These are phyloP conservation scores for Allomyces javanicus DNA, from an alignment of 192 early-diverging fungal genomes.

Conservation along the genomic window DNA sequence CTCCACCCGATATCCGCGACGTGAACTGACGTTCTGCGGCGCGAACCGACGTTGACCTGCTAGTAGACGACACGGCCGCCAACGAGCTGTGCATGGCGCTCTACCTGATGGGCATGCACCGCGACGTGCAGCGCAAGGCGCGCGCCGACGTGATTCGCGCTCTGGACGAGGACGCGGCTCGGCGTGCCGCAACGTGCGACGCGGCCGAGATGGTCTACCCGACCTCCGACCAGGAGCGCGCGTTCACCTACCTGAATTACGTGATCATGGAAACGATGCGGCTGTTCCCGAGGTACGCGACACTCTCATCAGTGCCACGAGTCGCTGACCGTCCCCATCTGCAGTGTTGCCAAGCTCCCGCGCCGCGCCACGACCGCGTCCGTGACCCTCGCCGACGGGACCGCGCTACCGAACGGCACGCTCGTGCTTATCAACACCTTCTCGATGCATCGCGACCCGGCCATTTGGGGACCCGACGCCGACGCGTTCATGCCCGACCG, in stretches of 20 bases:
- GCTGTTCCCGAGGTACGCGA: not conserved
- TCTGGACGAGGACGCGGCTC: conserved; percentile 11
- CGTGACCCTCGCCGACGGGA: conserved; percentile 11
- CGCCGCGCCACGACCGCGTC: not conserved
- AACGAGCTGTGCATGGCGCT: not conserved
- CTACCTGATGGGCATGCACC: not conserved
- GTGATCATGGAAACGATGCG: not conserved
- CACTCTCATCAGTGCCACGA: too few species aligned
- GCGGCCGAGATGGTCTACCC: not conserved
- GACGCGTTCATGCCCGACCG: conserved; percentile 24
- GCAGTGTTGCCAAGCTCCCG: not conserved
- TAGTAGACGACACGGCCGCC: not conserved
- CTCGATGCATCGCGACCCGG: conserved; percentile 22
- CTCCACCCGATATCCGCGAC: not conserved
- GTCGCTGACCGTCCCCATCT: too few species aligned
- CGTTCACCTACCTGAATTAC: not conserved
- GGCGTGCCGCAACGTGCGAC: conserved; percentile 18
- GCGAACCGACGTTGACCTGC: too few species aligned
- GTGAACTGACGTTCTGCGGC: not conserved
- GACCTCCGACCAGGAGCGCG: not conserved
- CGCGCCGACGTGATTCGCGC: conserved; percentile 21
- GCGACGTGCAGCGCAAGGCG: conserved; percentile 20
- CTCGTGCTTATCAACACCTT: conserved; percentile 16
- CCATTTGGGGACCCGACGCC: conserved; percentile 16
- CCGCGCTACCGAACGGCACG: conserved; percentile 16